Conservation (phyloP, 257 asterid genomes). For the Catharanthus roseus region DNA sequence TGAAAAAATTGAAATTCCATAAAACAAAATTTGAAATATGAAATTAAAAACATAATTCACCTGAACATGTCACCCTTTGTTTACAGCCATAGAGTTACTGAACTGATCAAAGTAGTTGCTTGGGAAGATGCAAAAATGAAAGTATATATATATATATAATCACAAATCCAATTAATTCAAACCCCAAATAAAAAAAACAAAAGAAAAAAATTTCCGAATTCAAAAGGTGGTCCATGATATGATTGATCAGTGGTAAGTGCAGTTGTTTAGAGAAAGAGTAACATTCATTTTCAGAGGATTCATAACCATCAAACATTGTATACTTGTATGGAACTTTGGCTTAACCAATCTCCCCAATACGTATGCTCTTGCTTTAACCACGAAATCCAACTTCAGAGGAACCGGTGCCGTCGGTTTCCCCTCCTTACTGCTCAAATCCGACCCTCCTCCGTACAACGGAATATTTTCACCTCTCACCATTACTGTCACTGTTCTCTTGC, state of each 20-base stretch:
- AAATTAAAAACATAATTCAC: too few species aligned
- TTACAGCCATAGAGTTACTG: too few species aligned
- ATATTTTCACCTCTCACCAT: slow-evolving; percentile 40
- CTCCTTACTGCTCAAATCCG: slow-evolving; percentile 42
- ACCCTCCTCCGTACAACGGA: slow-evolving; percentile 86
- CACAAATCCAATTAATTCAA: too few species aligned
- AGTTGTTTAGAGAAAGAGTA: slow-evolving; percentile 46
- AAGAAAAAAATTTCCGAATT: too few species aligned
- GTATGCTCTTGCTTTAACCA: slow-evolving; percentile 65
- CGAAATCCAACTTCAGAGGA: slow-evolving; percentile 47
- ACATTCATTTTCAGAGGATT: slow-evolving; percentile 66
- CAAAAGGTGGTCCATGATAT: too few species aligned
- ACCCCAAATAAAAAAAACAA: too few species aligned
- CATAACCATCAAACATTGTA: slow-evolving; percentile 51
- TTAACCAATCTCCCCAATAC: slow-evolving; percentile 77
- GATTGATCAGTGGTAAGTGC: slow-evolving; percentile 49
- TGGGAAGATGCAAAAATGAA: too few species aligned
- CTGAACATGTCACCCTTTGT: too few species aligned
- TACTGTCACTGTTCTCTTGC: slow-evolving; percentile 50
- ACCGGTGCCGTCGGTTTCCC: slow-evolving; percentile 61
- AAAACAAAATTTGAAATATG: too few species aligned
- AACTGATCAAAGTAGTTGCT: too few species aligned
- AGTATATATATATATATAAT: too few species aligned
- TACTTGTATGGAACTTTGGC: slow-evolving; percentile 55
- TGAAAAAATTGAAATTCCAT: too few species aligned